phyloP scores from a whole-genome alignment of 345 rosid genomes.

The Erucastrum elatum region DNA sequence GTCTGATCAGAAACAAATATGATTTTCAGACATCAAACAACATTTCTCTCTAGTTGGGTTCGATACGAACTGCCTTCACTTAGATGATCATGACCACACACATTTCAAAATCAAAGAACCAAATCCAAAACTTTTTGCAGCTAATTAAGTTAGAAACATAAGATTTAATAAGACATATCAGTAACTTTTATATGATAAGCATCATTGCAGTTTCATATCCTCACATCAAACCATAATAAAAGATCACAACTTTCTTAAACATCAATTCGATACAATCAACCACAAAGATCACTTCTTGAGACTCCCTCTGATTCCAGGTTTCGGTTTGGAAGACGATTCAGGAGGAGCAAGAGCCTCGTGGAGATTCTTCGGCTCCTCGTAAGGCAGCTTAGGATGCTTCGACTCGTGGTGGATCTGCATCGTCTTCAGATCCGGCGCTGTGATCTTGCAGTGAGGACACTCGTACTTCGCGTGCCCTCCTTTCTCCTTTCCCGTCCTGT shows the following conservation, averaged over 20 bases:
- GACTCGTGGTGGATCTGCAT: conserved; percentile 99
- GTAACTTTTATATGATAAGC: conserved; percentile 24
- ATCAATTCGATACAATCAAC: background rate
- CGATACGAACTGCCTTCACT: no score
- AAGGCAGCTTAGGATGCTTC: conserved; percentile 80
- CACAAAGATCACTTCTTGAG: conserved; percentile 46
- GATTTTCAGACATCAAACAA: background rate
- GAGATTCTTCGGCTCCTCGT: conserved; percentile 68
- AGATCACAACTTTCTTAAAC: background rate
- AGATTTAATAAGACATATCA: conserved; percentile 4
- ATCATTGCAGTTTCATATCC: conserved; percentile 19
- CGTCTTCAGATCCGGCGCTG: conserved; percentile 76
- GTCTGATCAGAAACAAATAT: background rate
- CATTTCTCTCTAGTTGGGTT: background rate
- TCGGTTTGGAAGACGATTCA: conserved; percentile 44
- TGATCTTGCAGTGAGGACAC: conserved; percentile 86
- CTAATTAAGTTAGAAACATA: conserved; percentile 1
- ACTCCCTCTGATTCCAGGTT: conserved; percentile 61
- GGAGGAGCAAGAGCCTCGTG: conserved; percentile 42
- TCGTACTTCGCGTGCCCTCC: conserved; percentile 95
- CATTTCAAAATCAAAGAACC: background rate
- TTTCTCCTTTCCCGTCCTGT: conserved; percentile 69
- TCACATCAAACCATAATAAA: conserved; percentile 24
- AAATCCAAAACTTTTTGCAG: background rate
- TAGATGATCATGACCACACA: no score